phyloP scores from a whole-genome alignment of 192 early-diverging fungal genomes.

The Lunasporangiospora selenospora region DNA sequence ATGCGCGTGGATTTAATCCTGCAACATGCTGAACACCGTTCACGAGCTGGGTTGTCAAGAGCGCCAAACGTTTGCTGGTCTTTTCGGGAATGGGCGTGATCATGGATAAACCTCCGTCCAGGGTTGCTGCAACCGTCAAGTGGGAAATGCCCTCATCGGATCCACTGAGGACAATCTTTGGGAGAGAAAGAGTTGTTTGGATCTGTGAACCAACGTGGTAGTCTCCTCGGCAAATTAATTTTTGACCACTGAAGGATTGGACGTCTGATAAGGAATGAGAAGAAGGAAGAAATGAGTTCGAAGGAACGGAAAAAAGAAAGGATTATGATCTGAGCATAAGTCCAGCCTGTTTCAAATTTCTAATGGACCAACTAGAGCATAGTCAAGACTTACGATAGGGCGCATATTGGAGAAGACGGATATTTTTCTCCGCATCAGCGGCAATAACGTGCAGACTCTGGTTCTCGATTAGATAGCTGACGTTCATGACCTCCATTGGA shows the following conservation, averaged over 20 bases:
- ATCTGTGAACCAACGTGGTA: slow-evolving; percentile 85
- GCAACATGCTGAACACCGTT: slow-evolving; percentile 82
- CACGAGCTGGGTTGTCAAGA: slow-evolving; percentile 85
- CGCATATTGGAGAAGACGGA: slow-evolving; percentile 85
- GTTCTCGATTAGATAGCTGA: slow-evolving; percentile 84
- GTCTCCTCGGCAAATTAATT: slow-evolving; percentile 90
- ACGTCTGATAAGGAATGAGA: slow-evolving; percentile 61
- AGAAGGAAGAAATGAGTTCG: too few relatives aligned
- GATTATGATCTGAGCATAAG: too few relatives aligned
- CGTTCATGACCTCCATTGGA: slow-evolving; percentile 72
- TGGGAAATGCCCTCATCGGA: slow-evolving; percentile 37
- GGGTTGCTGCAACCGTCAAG: slow-evolving; percentile 58
- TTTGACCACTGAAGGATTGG: slow-evolving; percentile 87
- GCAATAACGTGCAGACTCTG: slow-evolving; percentile 75
- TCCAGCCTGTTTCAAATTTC: slow-evolving; percentile 2
- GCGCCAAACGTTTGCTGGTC: slow-evolving; percentile 88
- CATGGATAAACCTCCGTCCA: slow-evolving; percentile 73
- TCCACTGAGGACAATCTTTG: slow-evolving; percentile 40
- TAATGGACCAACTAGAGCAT: neutral
- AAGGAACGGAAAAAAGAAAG: too few relatives aligned
- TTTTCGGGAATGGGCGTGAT: slow-evolving; percentile 88
- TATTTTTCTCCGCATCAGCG: slow-evolving; percentile 82
- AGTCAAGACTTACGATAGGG: slow-evolving; percentile 75
- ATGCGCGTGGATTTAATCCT: slow-evolving; percentile 93
- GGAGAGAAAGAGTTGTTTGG: slow-evolving; percentile 63